A percentile compares a stretch with the other conserved stretches of the same genome.
Evolutionary conservation across 352 stramenopile genomes (phyloP).

Genomic region (Phytophthora colocasiae): DNA sequence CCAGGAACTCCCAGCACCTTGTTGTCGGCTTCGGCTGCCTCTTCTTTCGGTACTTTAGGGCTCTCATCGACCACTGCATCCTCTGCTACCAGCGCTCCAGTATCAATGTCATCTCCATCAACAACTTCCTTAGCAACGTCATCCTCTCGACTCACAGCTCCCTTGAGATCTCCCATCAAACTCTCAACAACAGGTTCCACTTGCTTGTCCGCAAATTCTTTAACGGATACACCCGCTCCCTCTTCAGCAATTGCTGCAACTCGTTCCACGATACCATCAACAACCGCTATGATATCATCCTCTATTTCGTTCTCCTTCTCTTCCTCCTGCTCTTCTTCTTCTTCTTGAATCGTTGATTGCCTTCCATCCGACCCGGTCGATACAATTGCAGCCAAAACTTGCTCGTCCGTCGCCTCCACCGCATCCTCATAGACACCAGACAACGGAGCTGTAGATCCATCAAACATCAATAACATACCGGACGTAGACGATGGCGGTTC

Average conservation of each 20-base stretch:
- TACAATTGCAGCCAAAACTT: conserved; percentile 20
- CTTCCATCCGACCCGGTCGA: conserved; percentile 17
- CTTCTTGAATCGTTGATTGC: conserved; percentile 25
- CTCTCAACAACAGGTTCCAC: not conserved
- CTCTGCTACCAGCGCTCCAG: no score
- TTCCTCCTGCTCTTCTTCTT: conserved; percentile 1
- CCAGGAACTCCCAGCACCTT: no score
- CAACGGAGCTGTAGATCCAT: conserved; percentile 9
- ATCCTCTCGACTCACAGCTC: not conserved
- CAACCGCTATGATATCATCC: not conserved
- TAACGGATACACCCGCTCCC: not conserved
- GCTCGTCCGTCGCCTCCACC: conserved; percentile 33
- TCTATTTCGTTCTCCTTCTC: conserved; percentile 3
- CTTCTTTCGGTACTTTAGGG: not conserved
- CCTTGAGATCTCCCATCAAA: not conserved
- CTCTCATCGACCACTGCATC: not conserved
- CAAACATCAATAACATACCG: conserved; percentile 10
- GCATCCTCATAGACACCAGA: conserved; percentile 35
- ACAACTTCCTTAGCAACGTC: not conserved
- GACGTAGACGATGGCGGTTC: conserved; percentile 29
- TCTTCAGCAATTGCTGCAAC: not conserved
- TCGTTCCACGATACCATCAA: conserved; percentile 1
- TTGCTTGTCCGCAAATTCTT: not conserved
- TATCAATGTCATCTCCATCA: not conserved
- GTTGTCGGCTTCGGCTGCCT: no score